A percentile compares a stretch with the other conserved stretches of the same genome.
Conservation (phyloP, 306 rosid species). For the Citrullus colocynthis region DNA sequence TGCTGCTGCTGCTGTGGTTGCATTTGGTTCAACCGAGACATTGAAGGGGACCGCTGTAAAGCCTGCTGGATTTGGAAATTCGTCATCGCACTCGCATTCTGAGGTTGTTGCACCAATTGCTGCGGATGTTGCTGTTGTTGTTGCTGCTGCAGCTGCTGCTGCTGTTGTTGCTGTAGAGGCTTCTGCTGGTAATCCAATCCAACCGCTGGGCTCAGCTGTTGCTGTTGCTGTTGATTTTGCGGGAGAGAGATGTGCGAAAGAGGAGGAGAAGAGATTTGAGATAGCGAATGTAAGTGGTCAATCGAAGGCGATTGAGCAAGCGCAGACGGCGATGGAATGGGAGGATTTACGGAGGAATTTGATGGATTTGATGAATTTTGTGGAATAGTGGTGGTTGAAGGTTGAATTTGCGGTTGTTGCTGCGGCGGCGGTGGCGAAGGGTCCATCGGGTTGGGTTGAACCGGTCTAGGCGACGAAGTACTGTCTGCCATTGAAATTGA, state of each 20-base stretch:
- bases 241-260: constrained; percentile 33
- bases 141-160: constrained; percentile 20
- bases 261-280: constrained; percentile 46
- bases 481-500: constrained; percentile 36
- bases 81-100: constrained; percentile 31
- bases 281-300: constrained; percentile 18
- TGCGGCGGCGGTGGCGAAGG: constrained; percentile 12
- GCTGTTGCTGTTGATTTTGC: constrained; percentile 33
- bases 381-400: constrained; percentile 13
- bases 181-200: constrained; percentile 38
- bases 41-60: constrained; percentile 41
- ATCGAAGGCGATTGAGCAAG: constrained; percentile 43
- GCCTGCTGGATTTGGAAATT: constrained; percentile 53
- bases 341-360: constrained; percentile 21
- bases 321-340: constrained; percentile 32
- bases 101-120: constrained; percentile 20
- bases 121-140: constrained; percentile 16
- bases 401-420: background rate
- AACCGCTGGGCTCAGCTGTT: constrained; percentile 19
- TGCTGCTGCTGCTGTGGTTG: constrained; percentile 58
- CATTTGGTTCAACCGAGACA: constrained; percentile 38
- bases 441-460: constrained; percentile 26
- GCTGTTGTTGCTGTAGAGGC: constrained; percentile 17
- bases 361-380: constrained; percentile 24
- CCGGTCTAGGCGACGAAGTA: constrained; percentile 30